Base-by-base conservation (phyloP, 2,329 filamentous ascomycete species). In the Tolypocladium guangdongense region DNA sequence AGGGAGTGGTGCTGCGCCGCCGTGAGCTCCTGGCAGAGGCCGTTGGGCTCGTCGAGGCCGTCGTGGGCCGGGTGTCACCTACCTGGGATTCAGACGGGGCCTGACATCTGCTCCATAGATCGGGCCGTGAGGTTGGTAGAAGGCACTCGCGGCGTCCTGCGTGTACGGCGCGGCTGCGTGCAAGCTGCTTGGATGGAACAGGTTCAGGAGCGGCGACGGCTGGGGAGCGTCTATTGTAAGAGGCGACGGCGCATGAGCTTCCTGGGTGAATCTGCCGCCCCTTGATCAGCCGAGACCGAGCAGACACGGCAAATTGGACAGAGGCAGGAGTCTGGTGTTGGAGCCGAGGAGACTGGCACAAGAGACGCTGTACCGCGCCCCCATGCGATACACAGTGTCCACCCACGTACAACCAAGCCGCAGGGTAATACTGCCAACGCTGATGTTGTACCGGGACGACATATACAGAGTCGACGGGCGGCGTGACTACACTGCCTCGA, bases 1-100 rank as follows among this genome's bases (percentile, higher is more conserved):
- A 73, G 53, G 78, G 70, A 54, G 70, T 72, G 66, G 68, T 78
- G 69, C 71, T 79, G 63, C 67, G 62, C 52, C 49, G 41, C 52
- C 56, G 55, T 60, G 64, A 53, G 52, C 47, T 39, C 30, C 20
- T 38, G 35, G 39, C 39, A 14, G 11, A 18, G 27, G 27, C 27
- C 27, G 27, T 6, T 6, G 33, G 14, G 33, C 11, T 11, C 33
- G 33, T 27, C 22, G 14, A 30, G 39, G 41, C 24, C 24, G 41
- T 6, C 5, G 10, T 7, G 27, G 41, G 16, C 14, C 22, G 48
- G 20, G 39, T 39, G 36, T 46, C 24, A 78, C 78, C 60, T 77
- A 82, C 79, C 72, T 78, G 61, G 77, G 76, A 63, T 71, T 74
- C 63, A 81, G 68, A 63, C 78, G 76, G 62, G 77, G 70, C 66